These are phyloP conservation scores for Jamesozyma spencerorum DNA, from an alignment of 805 yeast species.

Conservation along the genomic window DNA sequence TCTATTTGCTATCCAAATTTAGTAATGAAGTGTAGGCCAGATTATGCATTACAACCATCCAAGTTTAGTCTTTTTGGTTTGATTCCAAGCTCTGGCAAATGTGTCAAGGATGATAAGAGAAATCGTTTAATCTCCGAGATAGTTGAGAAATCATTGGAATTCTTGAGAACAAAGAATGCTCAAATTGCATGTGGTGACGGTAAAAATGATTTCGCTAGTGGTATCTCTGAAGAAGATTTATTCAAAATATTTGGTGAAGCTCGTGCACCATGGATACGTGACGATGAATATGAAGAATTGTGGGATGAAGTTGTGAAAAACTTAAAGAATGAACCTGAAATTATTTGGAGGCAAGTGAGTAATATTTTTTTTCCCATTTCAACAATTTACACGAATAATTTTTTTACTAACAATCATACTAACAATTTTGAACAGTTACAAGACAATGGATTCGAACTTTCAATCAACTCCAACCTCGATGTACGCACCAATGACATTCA, in stretches of 20 bases:
- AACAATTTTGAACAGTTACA: constrained; percentile 16
- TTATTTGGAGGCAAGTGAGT: constrained; percentile 70
- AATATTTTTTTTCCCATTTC: constrained; percentile 6
- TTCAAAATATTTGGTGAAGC: constrained; percentile 41
- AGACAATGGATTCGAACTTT: constrained; percentile 30
- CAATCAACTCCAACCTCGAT: constrained; percentile 28
- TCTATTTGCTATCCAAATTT: constrained; percentile 61
- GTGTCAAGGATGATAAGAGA: constrained; percentile 67
- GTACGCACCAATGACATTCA: constrained; percentile 34
- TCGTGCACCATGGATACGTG: constrained; percentile 30
- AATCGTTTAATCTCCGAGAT: constrained; percentile 59
- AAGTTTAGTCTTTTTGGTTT: constrained; percentile 36
- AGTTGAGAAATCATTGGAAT: constrained; percentile 54
- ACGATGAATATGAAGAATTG: constrained; percentile 54
- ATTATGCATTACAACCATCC: constrained; percentile 40
- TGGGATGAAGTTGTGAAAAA: constrained; percentile 60
- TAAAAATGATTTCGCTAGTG: constrained; percentile 39
- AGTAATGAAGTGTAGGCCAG: constrained; percentile 61
- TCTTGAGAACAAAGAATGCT: constrained; percentile 63
- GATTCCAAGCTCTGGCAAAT: constrained; percentile 52
- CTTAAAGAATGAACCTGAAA: constrained; percentile 57
- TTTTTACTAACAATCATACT: constrained; percentile 15
- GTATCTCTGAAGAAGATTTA: constrained; percentile 41
- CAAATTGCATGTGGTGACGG: constrained; percentile 48
- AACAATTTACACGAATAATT: background rate